Base-by-base conservation (phyloP, 2,329 filamentous ascomycete genomes). In the Periglandula ipomoeae region DNA sequence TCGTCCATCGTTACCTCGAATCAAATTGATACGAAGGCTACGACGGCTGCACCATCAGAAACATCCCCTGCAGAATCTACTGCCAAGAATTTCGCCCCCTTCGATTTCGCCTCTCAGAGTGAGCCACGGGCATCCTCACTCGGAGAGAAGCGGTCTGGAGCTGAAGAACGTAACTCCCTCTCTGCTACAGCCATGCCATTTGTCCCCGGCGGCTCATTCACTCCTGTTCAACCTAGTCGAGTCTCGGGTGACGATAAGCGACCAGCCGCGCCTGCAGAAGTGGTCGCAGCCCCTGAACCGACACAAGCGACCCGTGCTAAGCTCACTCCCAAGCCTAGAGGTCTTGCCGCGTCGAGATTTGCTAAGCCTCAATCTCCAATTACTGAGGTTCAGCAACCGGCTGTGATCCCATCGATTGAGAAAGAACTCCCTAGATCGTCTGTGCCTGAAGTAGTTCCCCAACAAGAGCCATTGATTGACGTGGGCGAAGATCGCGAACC, bases 121-220 rank as follows among this genome's bases (percentile, higher is more conserved):
- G 75, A 79, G 3, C 72, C 74, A 52, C 69, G 73, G 43, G 73
- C 78, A 2, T 68, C 70, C 23, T 73, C 74, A 1, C 73, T 75
- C 51, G 70, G 69, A 11, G 70, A 74, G 2, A 68, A 70, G 15
- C 56, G 50, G 13, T 67, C 45, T 17, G 56, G 60, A 67, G 54
- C 70, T 70, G 48, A 62, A 70, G 60, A 61, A 61, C 43, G 72
- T 55, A 75, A 75, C 55, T 81, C 81, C 4, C 48, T 61, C 10
- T 90, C 87, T 32, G 84, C 85, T 4, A 75, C 80, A 15, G 85
- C 87, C 0, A 80, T 79, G 57, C 76, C 85, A 0, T 94, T 93
- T 61, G 75, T 72, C 4, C 75, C 77, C 13, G 67, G 70, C 17
- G 65, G 59, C 27, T 53, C 60, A 55, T 50, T 65, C 51, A 56